phyloP scores from a whole-genome alignment of 2,329 filamentous ascomycete genomes.

The Diaporthe helianthi region DNA sequence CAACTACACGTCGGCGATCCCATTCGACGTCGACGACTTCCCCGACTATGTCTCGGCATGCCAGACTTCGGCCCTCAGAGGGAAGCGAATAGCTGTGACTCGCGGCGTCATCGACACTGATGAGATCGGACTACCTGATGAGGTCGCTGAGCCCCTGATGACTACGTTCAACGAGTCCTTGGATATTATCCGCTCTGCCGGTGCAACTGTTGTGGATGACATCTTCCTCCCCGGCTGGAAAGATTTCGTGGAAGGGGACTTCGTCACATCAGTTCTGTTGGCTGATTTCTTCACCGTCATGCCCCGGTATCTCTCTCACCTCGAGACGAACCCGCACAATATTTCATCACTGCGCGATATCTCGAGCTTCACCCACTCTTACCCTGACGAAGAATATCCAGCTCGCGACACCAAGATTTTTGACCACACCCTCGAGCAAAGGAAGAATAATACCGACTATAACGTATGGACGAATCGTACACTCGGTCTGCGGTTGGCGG shows the following conservation, averaged over 20 bases:
- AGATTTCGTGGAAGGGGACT: slow-evolving; percentile 43
- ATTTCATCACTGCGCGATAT: slow-evolving; percentile 59
- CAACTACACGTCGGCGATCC: slow-evolving; percentile 69
- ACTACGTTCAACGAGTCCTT: slow-evolving; percentile 64
- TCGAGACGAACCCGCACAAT: slow-evolving; percentile 64
- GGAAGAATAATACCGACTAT: slow-evolving; percentile 60
- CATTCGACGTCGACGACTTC: slow-evolving; percentile 50
- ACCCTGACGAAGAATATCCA: slow-evolving; percentile 62
- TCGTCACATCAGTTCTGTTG: slow-evolving; percentile 54
- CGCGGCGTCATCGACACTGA: slow-evolving; percentile 58
- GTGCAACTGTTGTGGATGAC: slow-evolving; percentile 57
- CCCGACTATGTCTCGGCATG: slow-evolving; percentile 70
- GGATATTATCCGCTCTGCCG: slow-evolving; percentile 57
- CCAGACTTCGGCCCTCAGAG: slow-evolving; percentile 57
- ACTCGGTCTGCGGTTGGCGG: slow-evolving; percentile 57
- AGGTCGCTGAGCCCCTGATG: slow-evolving; percentile 40
- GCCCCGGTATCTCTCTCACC: slow-evolving; percentile 59
- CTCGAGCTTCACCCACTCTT: slow-evolving; percentile 60
- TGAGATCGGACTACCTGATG: slow-evolving; percentile 10
- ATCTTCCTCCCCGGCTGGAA: slow-evolving; percentile 63
- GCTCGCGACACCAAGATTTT: slow-evolving; percentile 62
- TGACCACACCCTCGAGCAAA: slow-evolving; percentile 59
- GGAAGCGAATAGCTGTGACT: slow-evolving; percentile 70
- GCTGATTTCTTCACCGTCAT: slow-evolving; percentile 65
- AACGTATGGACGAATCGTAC: slow-evolving; percentile 66